These are phyloP conservation scores for Suillus plorans DNA, from an alignment of 768 basidiomycete species.

Conservation along the genomic window DNA sequence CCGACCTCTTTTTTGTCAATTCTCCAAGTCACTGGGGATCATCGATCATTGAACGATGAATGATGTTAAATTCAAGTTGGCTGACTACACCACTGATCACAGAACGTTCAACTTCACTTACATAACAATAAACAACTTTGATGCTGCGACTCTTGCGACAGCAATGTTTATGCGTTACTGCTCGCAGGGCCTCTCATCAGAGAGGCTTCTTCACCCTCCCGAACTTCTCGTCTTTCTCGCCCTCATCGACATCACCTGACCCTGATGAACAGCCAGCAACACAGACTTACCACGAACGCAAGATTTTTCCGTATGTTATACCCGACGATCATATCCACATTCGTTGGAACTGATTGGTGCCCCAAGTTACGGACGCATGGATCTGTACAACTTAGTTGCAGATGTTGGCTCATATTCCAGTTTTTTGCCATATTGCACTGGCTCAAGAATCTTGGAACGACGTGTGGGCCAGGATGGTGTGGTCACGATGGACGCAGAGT, in stretches of 20 bases:
- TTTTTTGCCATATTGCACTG: constrained; percentile 89
- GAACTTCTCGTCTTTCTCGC: constrained; percentile 44
- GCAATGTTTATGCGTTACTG: constrained; percentile 7
- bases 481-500: constrained; percentile 73
- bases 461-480: constrained; percentile 29
- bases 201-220: constrained; percentile 53
- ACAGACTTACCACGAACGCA: constrained; percentile 79
- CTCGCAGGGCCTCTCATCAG: constrained; percentile 7
- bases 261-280: constrained; percentile 34
- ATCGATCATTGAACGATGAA: too few species aligned
- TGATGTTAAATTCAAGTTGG: too few species aligned
- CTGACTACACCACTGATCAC: too few species aligned
- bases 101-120: not conserved
- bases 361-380: constrained; percentile 68
- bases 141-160: constrained; percentile 21
- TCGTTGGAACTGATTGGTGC: constrained; percentile 12
- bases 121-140: not conserved
- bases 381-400: constrained; percentile 85
- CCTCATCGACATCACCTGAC: constrained; percentile 26
- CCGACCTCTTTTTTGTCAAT: too few species aligned
- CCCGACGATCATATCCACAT: constrained; percentile 8
- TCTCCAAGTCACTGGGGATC: too few species aligned
- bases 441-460: constrained; percentile 58
- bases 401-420: constrained; percentile 82
- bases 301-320: constrained; percentile 78